Base-by-base conservation (phyloP, 2,329 filamentous ascomycete species). In the Lasiodiplodia citricola region DNA sequence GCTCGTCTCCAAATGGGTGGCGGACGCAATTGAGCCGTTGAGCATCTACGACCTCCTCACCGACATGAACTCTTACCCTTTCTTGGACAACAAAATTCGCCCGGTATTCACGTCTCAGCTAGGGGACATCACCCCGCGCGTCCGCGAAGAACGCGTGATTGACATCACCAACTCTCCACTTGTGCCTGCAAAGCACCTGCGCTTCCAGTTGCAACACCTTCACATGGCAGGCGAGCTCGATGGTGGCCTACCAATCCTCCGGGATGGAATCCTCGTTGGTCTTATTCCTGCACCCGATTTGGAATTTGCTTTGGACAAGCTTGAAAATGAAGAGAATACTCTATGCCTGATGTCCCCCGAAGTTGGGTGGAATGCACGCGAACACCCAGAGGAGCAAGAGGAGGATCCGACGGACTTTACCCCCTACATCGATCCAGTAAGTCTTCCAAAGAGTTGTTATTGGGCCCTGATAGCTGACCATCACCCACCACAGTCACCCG, bases 21-120 rank as follows among this genome's bases (percentile, higher is more conserved):
- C 96, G 0, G 96, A 98, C 80, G 94, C 94, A 3, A 88, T 99
- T 64, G 96, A 99, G 79, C 96, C 95, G 18, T 86, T 93, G 66
- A 97, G 93, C 79, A 97, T 99, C 71, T 98, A 97, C 78, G 96
- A 98, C 77, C 87, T 98, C 13, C 85, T 98, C 21, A 98, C 94
- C 0, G 94, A 96, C 77, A 95, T 99, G 91, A 98, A 99, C 80
- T 92, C 93, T 2, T 99, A 98, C 73, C 96, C 96, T 0, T 97
- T 96, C 82, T 87, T 99, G n/a, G 94, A 97, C 80, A 97, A 96
- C 81, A 98, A 97, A 79, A 88, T 94, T 70, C 94, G 96, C 73
- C 94, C 95, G 1, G 86, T 96, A 21, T 97, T 97, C 78, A 97
- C 94, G 0, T 91, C 92, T 0, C 92, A 96, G 67, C 86, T 99